Evolutionary conservation across 2,329 filamentous ascomycete species (phyloP), one percentile per base, ranked within the genome.

Genomic region (Stachybotrys echinatus): DNA sequence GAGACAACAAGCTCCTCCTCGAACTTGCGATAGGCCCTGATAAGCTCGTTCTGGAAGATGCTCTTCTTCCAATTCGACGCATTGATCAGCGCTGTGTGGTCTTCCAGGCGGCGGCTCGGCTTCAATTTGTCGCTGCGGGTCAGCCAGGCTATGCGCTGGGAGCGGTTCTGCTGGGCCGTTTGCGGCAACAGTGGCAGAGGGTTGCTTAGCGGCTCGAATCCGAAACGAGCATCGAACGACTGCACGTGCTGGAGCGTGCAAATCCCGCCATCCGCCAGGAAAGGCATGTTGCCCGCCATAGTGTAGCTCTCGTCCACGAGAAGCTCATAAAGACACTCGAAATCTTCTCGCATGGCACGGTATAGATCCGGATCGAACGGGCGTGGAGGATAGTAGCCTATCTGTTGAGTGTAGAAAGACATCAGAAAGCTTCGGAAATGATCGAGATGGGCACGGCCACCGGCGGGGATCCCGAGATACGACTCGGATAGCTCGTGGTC

Each of bases 351-450:
- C 80, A 92, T 85, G 4, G 73, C 71, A 27, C 71, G 71, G 58
- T 83, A 83, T 1, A 86, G 65, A 19, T 73, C 66, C 60, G 48
- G 53, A 38, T 74, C 68, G 21, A 70, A 62, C 2, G 69, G 64
- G 2, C 70, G 69, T 0, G 88, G 87, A 1, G 89, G 88, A 66
- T 87, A 92, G 56, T 84, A 85, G 5, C 87, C 87, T 27, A 89
- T 75, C 48, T 83, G 84, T 0, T 77, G 74, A 1, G 81, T 72
- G 60, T 90, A 92, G 58, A 83, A 86, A 0, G 74, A 73, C 22
- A 84, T 74, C 1, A 94, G 65, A 54, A 89, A 88, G 8, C 79
- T 76, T 44, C 88, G 77, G 63, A 92, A 92, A 2, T 80, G 79
- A 53, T 90, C 83, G 1, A 92, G 76, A 58, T 94, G 88, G 3